Conservation (phyloP, 2,329 filamentous ascomycete genomes). For the Sporothrix dimorphospora region DNA sequence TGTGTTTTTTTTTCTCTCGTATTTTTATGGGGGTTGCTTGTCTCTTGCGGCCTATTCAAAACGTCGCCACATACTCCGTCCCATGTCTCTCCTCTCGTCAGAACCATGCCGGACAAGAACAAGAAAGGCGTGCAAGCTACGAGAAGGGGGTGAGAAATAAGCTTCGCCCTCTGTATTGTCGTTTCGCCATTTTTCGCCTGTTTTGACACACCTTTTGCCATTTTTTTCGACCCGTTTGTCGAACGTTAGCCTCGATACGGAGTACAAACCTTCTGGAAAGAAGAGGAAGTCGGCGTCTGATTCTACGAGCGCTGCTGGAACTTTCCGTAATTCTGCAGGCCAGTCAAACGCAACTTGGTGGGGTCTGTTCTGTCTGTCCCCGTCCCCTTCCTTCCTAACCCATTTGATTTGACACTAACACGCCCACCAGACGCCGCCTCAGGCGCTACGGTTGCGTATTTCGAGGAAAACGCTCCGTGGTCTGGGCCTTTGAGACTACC, state of each 20-base stretch:
- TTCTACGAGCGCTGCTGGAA: not conserved
- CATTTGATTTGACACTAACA: not conserved
- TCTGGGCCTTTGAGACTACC: not conserved
- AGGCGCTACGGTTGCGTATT: conserved; percentile 18
- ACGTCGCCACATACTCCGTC: not conserved
- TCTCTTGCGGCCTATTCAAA: not conserved
- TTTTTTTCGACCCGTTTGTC: not conserved
- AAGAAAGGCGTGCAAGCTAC: not conserved
- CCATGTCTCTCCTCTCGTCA: not conserved
- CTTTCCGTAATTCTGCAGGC: not conserved
- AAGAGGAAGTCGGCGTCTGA: not conserved
- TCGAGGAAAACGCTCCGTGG: not conserved
- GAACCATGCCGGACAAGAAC: not conserved
- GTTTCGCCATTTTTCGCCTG: not conserved
- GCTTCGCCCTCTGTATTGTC: not conserved
- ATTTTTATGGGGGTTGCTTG: not conserved
- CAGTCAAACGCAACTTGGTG: not conserved
- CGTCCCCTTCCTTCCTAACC: too few relatives aligned
- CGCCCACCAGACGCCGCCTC: not conserved
- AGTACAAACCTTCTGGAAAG: not conserved
- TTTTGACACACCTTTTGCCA: not conserved
- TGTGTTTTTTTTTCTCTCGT: not conserved
- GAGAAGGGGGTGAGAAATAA: not conserved
- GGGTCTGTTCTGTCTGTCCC: not conserved
- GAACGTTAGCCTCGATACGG: not conserved